Base-by-base conservation (phyloP, 2,329 filamentous ascomycete genomes). In the Mollisiaceae sp. region DNA sequence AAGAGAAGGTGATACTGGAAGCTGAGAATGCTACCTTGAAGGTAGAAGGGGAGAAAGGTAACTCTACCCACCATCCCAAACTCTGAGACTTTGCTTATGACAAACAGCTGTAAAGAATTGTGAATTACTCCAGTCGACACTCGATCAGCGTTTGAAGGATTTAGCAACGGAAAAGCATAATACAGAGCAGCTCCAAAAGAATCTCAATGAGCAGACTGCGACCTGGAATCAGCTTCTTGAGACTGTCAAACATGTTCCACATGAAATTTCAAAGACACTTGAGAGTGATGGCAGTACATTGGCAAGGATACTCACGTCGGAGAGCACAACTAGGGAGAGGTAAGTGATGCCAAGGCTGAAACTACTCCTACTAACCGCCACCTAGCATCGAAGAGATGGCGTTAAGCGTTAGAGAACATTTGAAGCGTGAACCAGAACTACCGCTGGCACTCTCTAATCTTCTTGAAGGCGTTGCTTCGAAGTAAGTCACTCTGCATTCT, bases 281-380 rank as follows among this genome's bases (percentile, higher is more conserved):
- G 38, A 54, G 2, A 66, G 69, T 47, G 67, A 73, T n/a, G 66
- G 68, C 24, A 68, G 71, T 0, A 35, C 69, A 9, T 55, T 76
- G 2, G 58, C 64, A 3, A 69, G 59, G 12, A 62, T 75, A 15
- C 32, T 73, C 4, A 56, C 55, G 12, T 67, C 61, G 20, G 65
- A 59, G 22, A 63, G 58, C 35, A 22, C 24, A 41, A 70, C 65
- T 36, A 77, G 63, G 72, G 69, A 22, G 71, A 76, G 68, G 78
- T 77, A 50, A 73, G 73, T 60, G 71, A 18, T 20, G 6, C 27
- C 18, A 20, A 39, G 1, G 15, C 59, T 18, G 35, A 27, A 24
- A 54, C 6, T 20, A 35, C 11, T 14, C 38, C 0, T 45, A 8
- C 12, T n/a, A 27, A 14, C 41, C 67, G 72, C 45, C 6, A 47